Conservation (phyloP, 768 basidiomycete species). For the Exidia glandulosa region DNA sequence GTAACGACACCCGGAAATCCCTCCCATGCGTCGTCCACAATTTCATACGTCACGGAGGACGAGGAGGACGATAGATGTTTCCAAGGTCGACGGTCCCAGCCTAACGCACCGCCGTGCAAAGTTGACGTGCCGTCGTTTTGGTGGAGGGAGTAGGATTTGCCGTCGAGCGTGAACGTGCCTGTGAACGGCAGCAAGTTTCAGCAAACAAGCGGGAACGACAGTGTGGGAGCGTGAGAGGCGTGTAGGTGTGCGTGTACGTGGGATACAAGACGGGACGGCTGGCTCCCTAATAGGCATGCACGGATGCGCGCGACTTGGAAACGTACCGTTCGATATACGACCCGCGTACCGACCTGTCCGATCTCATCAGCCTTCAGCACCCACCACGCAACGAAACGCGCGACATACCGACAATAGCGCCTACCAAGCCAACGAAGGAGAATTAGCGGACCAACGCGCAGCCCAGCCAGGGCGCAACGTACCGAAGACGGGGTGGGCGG, state of each 20-base stretch:
- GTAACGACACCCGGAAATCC: background rate
- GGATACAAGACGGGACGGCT: too few relatives aligned
- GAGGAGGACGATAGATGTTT: constrained; percentile 30
- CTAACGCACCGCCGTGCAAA: constrained; percentile 43
- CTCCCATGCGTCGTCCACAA: constrained; percentile 20
- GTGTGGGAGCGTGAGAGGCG: too few relatives aligned
- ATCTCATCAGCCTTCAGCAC: background rate
- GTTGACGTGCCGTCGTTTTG: constrained; percentile 36
- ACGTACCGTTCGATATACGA: background rate
- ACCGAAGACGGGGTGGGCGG: constrained; percentile 32
- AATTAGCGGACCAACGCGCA: background rate
- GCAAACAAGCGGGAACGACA: too few relatives aligned
- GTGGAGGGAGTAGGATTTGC: constrained; percentile 34
- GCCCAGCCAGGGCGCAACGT: background rate
- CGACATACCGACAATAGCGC: background rate
- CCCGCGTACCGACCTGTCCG: background rate
- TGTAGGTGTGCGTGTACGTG: too few relatives aligned
- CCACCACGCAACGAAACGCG: constrained; percentile 24
- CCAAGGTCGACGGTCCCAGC: constrained; percentile 52
- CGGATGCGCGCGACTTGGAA: background rate
- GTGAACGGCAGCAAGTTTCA: constrained; percentile 10
- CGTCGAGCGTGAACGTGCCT: background rate
- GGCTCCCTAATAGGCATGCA: too few relatives aligned
- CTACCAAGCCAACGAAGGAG: background rate
- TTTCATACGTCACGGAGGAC: constrained; percentile 41